Percentiles rank a stretch among this genome's conserved stretches.
phyloP scores from a whole-genome alignment of 73 alveolate genomes.

The Paraurostyla sp. region DNA sequence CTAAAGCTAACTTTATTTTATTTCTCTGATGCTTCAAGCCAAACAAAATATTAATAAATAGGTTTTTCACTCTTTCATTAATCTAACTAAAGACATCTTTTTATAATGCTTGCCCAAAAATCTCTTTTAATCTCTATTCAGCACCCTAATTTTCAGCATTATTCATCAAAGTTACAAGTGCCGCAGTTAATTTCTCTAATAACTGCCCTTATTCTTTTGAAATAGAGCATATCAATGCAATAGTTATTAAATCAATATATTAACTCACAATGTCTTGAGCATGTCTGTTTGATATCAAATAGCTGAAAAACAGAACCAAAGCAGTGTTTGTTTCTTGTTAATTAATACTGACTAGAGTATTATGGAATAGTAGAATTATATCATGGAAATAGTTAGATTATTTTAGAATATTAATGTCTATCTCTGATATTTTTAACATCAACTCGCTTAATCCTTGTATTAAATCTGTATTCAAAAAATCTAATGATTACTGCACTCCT shows the following conservation, averaged over 20 bases:
- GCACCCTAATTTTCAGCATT: conserved; percentile 27
- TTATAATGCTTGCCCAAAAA: background rate
- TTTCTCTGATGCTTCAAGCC: background rate
- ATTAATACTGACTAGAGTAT: conserved; percentile 6
- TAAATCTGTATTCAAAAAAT: conserved; percentile 18
- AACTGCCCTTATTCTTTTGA: conserved; percentile 13
- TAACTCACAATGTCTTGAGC: background rate
- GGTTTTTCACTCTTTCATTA: background rate
- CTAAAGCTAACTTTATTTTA: conserved; percentile 33
- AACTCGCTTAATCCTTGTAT: background rate
- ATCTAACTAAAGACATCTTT: background rate
- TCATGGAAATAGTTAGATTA: conserved; percentile 38
- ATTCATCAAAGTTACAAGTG: conserved; percentile 21
- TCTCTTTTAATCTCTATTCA: background rate
- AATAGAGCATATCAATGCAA: conserved; percentile 12
- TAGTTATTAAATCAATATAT: conserved; percentile 23
- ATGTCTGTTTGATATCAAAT: background rate
- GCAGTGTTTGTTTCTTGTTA: conserved; percentile 8
- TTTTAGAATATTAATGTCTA: conserved; percentile 10
- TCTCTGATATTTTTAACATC: conserved; percentile 4
- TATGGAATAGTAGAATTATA: conserved; percentile 1
- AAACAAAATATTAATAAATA: conserved; percentile 3
- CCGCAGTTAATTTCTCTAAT: background rate
- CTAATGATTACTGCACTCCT: too few relatives aligned
- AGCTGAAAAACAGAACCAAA: conserved; percentile 20